phyloP scores from a whole-genome alignment of 345 rosid species.

The Populus pruinosa region DNA sequence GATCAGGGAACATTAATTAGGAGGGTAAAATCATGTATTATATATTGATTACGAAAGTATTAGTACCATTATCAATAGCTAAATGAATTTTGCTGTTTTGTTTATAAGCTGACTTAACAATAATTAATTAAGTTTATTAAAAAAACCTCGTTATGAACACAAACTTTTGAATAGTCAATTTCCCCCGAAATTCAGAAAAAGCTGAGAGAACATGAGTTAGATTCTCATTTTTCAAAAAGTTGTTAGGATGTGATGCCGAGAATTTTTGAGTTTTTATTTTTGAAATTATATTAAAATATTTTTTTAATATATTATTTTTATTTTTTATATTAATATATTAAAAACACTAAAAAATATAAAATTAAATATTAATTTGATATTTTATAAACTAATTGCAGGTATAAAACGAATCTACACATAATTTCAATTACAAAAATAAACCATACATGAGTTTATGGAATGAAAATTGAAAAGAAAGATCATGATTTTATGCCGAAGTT shows the following conservation, averaged over 20 bases:
- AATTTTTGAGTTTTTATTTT: too few species aligned
- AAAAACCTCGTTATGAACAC: not conserved
- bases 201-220: not conserved
- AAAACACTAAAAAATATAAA: too few species aligned
- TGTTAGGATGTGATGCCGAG: not conserved
- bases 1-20: not conserved
- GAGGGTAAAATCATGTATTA: not conserved
- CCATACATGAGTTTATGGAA: too few species aligned
- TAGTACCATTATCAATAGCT: not conserved
- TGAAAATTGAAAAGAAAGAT: too few species aligned
- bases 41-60: not conserved
- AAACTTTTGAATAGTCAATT: not conserved
- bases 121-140: not conserved
- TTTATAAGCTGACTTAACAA: not conserved
- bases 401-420: too few species aligned
- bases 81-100: not conserved
- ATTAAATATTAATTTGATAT: too few species aligned
- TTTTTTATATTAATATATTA: too few species aligned
- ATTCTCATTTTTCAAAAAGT: not conserved
- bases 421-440: too few species aligned
- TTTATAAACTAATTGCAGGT: too few species aligned
- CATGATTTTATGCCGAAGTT: too few species aligned
- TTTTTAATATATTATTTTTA: too few species aligned
- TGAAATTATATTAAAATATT: too few species aligned
- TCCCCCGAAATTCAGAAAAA: not conserved